These are phyloP conservation scores for Alternaria tenuissima DNA, from an alignment of 2,329 filamentous ascomycete species.

Conservation along the genomic window DNA sequence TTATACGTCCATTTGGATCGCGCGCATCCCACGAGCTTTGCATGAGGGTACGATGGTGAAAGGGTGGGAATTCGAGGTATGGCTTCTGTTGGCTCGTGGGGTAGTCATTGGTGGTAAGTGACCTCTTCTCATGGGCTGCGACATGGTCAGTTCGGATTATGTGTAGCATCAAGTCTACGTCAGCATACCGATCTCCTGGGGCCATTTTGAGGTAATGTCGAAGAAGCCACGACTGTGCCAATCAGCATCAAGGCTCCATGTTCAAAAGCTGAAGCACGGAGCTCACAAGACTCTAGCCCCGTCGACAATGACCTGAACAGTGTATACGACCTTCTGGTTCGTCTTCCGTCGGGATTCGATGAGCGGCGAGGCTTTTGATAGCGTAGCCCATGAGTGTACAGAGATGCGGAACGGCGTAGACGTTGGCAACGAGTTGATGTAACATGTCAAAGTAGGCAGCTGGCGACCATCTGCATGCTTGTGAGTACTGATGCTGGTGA, in stretches of 20 bases:
- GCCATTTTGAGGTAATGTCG: slow-evolving; percentile 37
- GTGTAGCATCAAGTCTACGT: too few relatives aligned
- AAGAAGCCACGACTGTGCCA: slow-evolving; percentile 37
- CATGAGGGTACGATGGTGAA: slow-evolving; percentile 72
- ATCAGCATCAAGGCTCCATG: slow-evolving; percentile 34
- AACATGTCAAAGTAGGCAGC: slow-evolving; percentile 44
- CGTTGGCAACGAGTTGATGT: slow-evolving; percentile 36
- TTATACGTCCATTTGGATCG: slow-evolving; percentile 77
- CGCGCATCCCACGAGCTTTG: slow-evolving; percentile 76
- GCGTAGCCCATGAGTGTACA: slow-evolving; percentile 44
- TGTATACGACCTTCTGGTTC: slow-evolving; percentile 39
- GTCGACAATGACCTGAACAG: slow-evolving; percentile 41
- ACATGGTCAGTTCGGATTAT: background rate
- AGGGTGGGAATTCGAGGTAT: slow-evolving; percentile 74
- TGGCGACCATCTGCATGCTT: slow-evolving; percentile 33
- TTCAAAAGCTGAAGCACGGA: background rate
- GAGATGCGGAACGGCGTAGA: slow-evolving; percentile 47
- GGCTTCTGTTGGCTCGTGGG: slow-evolving; percentile 61
- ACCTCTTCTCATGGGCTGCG: slow-evolving; percentile 39
- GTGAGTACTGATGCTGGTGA: background rate
- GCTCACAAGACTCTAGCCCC: slow-evolving; percentile 43
- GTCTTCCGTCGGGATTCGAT: slow-evolving; percentile 37
- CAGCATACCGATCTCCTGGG: slow-evolving; percentile 42
- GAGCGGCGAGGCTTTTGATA: slow-evolving; percentile 34
- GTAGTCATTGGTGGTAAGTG: slow-evolving; percentile 47